Evolutionary conservation across 1,284 basidiomycete genomes (phyloP).

Genomic region (Puccinia coronata): DNA sequence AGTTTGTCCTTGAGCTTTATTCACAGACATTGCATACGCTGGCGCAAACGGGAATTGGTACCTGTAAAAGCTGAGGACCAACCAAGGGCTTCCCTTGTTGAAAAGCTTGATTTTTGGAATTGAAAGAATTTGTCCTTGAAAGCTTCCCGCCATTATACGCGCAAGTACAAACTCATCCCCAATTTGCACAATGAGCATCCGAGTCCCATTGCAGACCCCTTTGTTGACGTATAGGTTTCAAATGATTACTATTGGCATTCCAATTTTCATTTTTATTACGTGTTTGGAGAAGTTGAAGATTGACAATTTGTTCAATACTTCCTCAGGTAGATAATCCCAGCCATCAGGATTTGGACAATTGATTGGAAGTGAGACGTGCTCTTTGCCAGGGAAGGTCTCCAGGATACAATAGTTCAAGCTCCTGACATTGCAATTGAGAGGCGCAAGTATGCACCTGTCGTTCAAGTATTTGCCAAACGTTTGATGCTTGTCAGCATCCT

Average conservation of each 20-base stretch:
- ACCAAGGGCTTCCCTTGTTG: neutral
- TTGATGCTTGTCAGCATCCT: no score
- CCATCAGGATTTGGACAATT: neutral
- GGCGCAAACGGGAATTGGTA: neutral
- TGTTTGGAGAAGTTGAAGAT: neutral
- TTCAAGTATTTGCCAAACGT: no score
- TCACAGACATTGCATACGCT: slow-evolving; percentile 10
- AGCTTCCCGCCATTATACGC: neutral
- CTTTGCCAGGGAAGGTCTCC: neutral
- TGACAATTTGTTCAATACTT: neutral
- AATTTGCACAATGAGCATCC: neutral
- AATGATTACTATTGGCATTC: neutral
- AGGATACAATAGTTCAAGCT: neutral
- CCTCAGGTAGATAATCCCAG: neutral
- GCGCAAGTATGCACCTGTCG: no score
- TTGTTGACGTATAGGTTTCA: neutral
- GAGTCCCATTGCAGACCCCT: neutral
- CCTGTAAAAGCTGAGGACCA: neutral
- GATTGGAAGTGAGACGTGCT: neutral
- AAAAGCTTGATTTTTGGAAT: neutral
- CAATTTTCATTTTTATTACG: neutral
- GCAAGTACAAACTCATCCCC: neutral
- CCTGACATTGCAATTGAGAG: no score
- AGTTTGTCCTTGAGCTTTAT: slow-evolving; percentile 26
- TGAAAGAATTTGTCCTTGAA: neutral